Conservation (phyloP, 2,329 filamentous ascomycete genomes). For the Fusarium metavorans region DNA sequence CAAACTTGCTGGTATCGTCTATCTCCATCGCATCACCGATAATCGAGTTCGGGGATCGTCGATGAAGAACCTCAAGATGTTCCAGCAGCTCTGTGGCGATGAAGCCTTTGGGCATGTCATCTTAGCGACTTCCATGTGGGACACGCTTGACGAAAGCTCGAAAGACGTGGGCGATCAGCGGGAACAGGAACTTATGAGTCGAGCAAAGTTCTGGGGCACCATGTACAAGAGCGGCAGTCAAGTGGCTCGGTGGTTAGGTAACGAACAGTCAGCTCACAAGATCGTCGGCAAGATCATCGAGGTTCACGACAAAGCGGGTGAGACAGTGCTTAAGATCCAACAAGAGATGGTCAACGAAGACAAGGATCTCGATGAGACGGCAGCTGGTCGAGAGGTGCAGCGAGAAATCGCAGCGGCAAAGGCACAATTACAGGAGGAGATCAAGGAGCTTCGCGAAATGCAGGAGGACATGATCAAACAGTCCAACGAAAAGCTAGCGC, state of each 20-base stretch:
- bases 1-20: not conserved
- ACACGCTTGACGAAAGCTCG: not conserved
- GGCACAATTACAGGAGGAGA: not conserved
- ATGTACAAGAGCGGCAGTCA: slow-evolving; percentile 4
- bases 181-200: not conserved
- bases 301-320: not conserved
- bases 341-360: not conserved
- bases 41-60: not conserved
- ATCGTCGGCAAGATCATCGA: not conserved
- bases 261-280: not conserved
- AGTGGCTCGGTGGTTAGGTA: not conserved
- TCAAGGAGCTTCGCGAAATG: not conserved
- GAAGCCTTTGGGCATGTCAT: not conserved
- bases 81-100: not conserved
- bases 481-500: not conserved
- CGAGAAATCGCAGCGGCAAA: not conserved
- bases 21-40: slow-evolving; percentile 11
- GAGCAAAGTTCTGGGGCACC: not conserved
- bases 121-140: not conserved
- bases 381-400: not conserved
- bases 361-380: not conserved
- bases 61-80: slow-evolving; percentile 1
- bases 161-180: not conserved
- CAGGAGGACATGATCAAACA: not conserved
- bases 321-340: not conserved